Conservation (phyloP, 768 basidiomycete genomes). For the Mycena rebaudengoi region DNA sequence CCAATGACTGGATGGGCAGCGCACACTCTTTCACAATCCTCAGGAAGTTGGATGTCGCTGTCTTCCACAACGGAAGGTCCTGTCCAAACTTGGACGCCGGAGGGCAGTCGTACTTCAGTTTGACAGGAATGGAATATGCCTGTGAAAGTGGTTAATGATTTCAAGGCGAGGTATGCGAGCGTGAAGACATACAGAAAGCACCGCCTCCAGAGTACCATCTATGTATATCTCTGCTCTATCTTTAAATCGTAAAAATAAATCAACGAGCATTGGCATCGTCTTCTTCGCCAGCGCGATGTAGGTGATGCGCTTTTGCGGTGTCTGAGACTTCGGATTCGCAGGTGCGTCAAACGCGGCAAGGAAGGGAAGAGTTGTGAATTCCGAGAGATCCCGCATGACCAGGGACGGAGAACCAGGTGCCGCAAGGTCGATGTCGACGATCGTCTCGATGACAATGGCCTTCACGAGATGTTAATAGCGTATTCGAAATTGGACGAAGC, state of each 20-base stretch:
- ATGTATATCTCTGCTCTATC: slow-evolving; percentile 68
- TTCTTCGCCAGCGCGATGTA: slow-evolving; percentile 93
- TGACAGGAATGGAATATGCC: slow-evolving; percentile 92
- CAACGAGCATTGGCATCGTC: slow-evolving; percentile 83
- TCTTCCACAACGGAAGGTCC: slow-evolving; percentile 93
- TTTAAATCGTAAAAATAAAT: slow-evolving; percentile 78
- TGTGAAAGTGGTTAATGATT: slow-evolving; percentile 34
- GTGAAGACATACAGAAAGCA: slow-evolving; percentile 68
- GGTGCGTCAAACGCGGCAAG: slow-evolving; percentile 76
- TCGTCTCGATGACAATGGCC: slow-evolving; percentile 75
- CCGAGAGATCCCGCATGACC: slow-evolving; percentile 84
- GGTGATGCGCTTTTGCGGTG: slow-evolving; percentile 73
- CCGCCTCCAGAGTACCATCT: slow-evolving; percentile 86
- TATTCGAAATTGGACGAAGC: background rate
- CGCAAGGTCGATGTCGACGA: slow-evolving; percentile 72
- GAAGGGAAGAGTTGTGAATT: slow-evolving; percentile 89
- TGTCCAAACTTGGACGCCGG: slow-evolving; percentile 87
- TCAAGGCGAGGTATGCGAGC: background rate
- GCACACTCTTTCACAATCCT: slow-evolving; percentile 75
- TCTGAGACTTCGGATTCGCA: slow-evolving; percentile 47
- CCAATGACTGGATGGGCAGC: slow-evolving; percentile 57
- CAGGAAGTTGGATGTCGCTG: slow-evolving; percentile 85
- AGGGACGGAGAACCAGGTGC: slow-evolving; percentile 71
- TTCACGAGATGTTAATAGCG: slow-evolving; percentile 43
- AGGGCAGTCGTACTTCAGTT: slow-evolving; percentile 95